Evolutionary conservation across 208 protist species (phyloP).

Genomic region (Crithidia thermophila): DNA sequence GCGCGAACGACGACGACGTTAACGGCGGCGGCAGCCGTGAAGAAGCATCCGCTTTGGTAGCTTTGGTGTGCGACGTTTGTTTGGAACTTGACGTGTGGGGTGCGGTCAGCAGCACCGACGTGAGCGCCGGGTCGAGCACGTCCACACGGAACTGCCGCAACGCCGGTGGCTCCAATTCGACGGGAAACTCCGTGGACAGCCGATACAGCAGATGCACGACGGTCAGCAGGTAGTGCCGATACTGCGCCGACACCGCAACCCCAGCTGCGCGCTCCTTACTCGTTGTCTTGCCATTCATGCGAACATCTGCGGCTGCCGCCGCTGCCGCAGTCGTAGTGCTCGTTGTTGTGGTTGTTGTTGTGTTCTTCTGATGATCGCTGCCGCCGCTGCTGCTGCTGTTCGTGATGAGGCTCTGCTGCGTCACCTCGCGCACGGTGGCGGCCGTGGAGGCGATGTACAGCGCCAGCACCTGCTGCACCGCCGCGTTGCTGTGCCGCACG

Average conservation of each 20-base stretch:
- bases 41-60: too few species aligned
- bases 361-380: not conserved
- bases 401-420: not conserved
- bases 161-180: constrained; percentile 61
- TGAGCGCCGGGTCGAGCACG: constrained; percentile 63
- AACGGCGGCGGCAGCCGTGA: too few species aligned
- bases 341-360: too few species aligned
- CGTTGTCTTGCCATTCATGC: too few species aligned
- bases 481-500: constrained; percentile 40
- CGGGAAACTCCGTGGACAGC: constrained; percentile 47
- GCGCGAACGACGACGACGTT: not conserved
- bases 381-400: not conserved
- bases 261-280: not conserved
- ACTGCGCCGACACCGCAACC: constrained; percentile 17
- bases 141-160: constrained; percentile 64
- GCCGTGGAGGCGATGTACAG: constrained; percentile 55
- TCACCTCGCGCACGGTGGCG: constrained; percentile 13
- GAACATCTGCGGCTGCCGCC: too few species aligned
- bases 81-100: too few species aligned
- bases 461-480: constrained; percentile 68
- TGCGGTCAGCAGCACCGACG: constrained; percentile 28
- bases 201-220: constrained; percentile 69
- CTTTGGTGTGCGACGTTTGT: too few species aligned
- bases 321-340: too few species aligned
- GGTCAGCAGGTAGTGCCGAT: constrained; percentile 54